Evolutionary conservation across 2,329 filamentous ascomycete genomes (phyloP), one percentile per base, ranked within the genome.

Genomic region (Hypoxylon sp.): DNA sequence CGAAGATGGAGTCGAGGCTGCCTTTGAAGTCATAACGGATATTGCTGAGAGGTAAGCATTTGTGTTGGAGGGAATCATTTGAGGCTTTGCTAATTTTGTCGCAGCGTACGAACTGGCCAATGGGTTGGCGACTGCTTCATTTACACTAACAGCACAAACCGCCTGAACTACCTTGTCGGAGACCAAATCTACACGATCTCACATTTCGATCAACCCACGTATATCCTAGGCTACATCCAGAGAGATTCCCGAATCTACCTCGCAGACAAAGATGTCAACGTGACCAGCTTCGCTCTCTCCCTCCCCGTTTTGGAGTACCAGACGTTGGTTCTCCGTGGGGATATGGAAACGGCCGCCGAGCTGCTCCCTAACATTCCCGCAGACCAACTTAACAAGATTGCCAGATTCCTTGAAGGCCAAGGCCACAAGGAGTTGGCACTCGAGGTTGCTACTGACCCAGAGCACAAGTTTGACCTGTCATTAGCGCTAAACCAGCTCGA

Each of bases 91-190:
- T 66, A 70, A 64, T 66, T 65, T 63, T 49, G 51, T 23, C 34
- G 45, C 55, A 90, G 87, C 59, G 91, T 97, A 41, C 89, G 90
- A 60, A 97, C 93, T 13, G 94, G 93, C 63, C 90, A 96, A 76
- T 99, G 94, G 94, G 90, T 99, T 49, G 94, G 94, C 57, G 94
- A 99, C 76, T 96, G 93, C 77, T 96, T 99, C 80, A 92, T 97
- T 71, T 99, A 97, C 81, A 97, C 94, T 46, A 97, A 96, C 79
- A 89, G 83, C 71, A 96, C 92, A 7, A 97, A 97, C 79, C 89
- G 94, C 56, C 80, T 99, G 53, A 97, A 97, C 78, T 97, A 97
- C 76, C 84, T 99, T 15, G 93, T 99, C 9, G 94, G 94, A 60
- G 94, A 97, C 74, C 92, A 97, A 75, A 96, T 91, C 9, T 97